These are phyloP conservation scores for Lophiotrema nucula DNA, from an alignment of 495 filamentous ascomycete genomes.

Conservation along the genomic window DNA sequence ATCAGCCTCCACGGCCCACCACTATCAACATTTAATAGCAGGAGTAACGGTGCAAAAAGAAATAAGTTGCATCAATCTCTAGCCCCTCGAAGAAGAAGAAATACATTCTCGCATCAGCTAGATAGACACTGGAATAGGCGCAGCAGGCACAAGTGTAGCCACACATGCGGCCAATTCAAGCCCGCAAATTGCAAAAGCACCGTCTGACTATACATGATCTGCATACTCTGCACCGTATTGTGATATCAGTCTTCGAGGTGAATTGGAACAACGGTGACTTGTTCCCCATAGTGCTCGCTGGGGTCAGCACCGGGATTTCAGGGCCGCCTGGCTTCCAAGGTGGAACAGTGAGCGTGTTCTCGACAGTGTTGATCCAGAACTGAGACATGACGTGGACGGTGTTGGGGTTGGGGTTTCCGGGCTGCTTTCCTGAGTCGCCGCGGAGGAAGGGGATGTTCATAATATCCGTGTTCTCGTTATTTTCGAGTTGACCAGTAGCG, in stretches of 20 bases:
- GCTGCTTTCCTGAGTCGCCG: background rate
- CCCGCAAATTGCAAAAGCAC: background rate
- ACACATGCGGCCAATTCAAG: conserved; percentile 3
- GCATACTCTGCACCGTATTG: background rate
- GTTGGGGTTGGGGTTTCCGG: background rate
- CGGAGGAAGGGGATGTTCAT: background rate
- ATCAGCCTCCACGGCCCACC: no score
- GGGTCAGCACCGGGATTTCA: background rate
- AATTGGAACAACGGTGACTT: background rate
- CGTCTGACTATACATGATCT: background rate
- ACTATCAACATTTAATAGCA: no score
- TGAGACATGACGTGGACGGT: background rate
- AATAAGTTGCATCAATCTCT: no score
- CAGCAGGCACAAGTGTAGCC: background rate
- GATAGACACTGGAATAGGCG: background rate
- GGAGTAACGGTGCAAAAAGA: no score
- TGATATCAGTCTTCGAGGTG: background rate
- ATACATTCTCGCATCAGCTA: no score
- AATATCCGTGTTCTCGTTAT: background rate
- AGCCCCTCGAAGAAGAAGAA: no score
- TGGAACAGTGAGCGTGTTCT: background rate
- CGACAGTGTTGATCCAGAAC: background rate
- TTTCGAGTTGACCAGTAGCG: no score
- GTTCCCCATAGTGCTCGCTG: background rate
- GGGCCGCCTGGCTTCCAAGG: background rate